Conservation (phyloP, 192 early-diverging fungal species). For the Piromyces finnis region DNA sequence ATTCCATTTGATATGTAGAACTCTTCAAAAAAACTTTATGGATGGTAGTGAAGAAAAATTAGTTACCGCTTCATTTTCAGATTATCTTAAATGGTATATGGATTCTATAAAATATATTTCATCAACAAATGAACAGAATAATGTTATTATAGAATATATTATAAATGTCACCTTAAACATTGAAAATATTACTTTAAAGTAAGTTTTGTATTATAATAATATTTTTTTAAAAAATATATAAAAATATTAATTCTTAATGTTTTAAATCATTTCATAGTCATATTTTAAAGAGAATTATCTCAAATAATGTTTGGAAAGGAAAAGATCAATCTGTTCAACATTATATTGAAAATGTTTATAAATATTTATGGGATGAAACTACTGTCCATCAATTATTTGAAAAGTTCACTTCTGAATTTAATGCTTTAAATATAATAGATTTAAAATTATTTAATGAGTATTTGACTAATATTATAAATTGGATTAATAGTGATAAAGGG, state of each 20-base stretch:
- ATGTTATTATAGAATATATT: neutral
- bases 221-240: too few relatives aligned
- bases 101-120: neutral
- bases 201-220: neutral
- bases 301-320: neutral
- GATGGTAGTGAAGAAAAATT: neutral
- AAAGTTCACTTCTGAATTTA: neutral
- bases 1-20: neutral
- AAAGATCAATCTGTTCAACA: neutral
- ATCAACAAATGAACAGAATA: neutral
- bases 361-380: neutral
- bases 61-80: neutral
- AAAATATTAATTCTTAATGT: too few relatives aligned
- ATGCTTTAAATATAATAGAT: neutral
- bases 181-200: neutral
- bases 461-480: neutral
- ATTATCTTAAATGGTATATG: neutral
- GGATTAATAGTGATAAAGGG: neutral
- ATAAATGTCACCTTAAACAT: neutral
- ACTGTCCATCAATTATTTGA: neutral
- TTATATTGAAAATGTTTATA: neutral
- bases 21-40: neutral
- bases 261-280: neutral
- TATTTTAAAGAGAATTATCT: neutral
- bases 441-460: neutral